Conservation (phyloP, 2,329 filamentous ascomycete species). For the Verticillium albo-atrum region DNA sequence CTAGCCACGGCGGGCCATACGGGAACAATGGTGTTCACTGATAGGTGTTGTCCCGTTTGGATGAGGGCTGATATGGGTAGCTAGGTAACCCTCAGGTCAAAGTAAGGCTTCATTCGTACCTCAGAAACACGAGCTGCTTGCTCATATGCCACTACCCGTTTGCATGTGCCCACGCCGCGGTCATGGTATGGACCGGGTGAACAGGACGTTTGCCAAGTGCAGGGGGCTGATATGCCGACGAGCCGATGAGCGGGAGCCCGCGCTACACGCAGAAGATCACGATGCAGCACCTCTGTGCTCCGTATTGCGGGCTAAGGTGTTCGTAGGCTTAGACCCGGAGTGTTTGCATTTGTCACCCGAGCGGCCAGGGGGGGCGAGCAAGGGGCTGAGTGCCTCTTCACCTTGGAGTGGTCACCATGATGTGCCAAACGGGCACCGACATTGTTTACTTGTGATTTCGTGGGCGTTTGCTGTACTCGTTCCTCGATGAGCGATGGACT, state of each 20-base stretch:
- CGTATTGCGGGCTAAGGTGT: background rate
- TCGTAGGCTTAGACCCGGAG: no score
- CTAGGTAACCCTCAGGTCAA: no score
- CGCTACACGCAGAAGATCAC: background rate
- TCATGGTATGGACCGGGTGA: background rate
- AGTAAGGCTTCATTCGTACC: no score
- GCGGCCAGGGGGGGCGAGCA: background rate
- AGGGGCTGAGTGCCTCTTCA: no score
- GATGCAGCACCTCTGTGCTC: background rate
- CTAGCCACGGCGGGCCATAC: no score
- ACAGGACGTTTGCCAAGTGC: background rate
- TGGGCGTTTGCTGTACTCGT: background rate
- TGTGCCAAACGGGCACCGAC: background rate
- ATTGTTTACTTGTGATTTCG: background rate
- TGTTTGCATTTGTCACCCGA: background rate
- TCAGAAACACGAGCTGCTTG: background rate
- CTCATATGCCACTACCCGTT: background rate
- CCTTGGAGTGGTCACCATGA: no score
- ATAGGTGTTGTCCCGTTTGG: no score
- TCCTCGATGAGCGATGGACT: background rate
- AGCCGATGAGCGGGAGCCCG: background rate
- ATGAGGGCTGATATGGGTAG: no score
- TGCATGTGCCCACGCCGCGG: no score
- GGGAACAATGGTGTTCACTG: no score
- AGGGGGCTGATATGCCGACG: background rate